Evolutionary conservation across 306 rosid species (phyloP), one percentile per base, ranked within the genome.

Genomic region (Quercus glauca): DNA sequence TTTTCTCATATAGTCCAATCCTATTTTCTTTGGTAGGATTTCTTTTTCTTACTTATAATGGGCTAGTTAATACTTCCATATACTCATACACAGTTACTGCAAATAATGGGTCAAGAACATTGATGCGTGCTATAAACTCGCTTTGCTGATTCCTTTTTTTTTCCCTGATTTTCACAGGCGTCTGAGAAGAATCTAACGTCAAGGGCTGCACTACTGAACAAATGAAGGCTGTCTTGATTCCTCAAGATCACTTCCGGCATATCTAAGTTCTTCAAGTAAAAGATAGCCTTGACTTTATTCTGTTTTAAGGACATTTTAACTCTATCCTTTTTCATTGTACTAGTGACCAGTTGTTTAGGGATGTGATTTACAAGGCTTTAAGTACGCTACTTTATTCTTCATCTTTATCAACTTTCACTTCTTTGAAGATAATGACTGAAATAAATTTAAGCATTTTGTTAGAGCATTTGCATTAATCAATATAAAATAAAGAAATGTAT

Each of bases 141-240:
- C 19, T 18, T 69, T 19, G 13, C 28, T 69, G 56, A 19, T 69
- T 69, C 28, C 55, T 17, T 20, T 5, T 18, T 10, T 11, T n/a
- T 20, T 1, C 5, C 13, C 19, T 84, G 11, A 70, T 68, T 70
- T 7, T 21, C 43, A 81, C 84, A 94, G 97, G 93, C 87, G 12
- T 83, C 89, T 76, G 97, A 85, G 89, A 92, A 92, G 82, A 92
- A 83, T 84, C 84, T 87, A 58, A 82, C 86, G 93, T 76, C 95
- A 61, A 88, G 86, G 91, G 88, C 97, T 77, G 81, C 94, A 11
- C 80, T 89, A n/a, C 83, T 87, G 83, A 92, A 91, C 75, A 90
- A 91, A 82, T 89, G 89, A 92, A 75, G 83, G 61, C 60, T 69
- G 71, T 73, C 68, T 15, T 73, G 37, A 75, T 78, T 20, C 76